Conservation (phyloP, 2,329 filamentous ascomycete genomes). For the Penicillium sp. region DNA sequence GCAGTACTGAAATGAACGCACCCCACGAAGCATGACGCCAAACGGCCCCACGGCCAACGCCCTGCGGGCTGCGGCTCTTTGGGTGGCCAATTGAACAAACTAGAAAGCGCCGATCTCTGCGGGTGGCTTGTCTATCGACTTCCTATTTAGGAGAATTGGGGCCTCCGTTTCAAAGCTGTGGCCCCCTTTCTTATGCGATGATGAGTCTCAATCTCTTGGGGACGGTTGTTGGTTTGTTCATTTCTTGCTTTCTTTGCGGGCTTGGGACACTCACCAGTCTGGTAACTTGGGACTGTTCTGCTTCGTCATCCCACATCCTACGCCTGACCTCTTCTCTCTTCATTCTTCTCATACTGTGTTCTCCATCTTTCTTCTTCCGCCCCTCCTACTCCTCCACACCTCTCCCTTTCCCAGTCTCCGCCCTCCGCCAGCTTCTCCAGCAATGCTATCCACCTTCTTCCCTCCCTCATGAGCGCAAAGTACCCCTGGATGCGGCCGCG, state of each 20-base stretch:
- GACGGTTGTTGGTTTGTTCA: too few species aligned
- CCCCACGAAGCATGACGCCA: not conserved
- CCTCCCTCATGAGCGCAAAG: slow-evolving; percentile 23
- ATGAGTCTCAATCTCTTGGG: too few species aligned
- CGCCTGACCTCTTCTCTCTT: not conserved
- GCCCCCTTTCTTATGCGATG: not conserved
- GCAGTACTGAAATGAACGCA: not conserved
- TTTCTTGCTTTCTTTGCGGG: too few species aligned
- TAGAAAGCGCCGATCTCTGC: not conserved
- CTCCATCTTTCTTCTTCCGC: not conserved
- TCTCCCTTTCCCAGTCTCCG: not conserved
- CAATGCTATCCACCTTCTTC: not conserved
- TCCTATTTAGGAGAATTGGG: not conserved
- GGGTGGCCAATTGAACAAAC: not conserved
- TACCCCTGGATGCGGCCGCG: slow-evolving; percentile 25
- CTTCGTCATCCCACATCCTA: too few species aligned
- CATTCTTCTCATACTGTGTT: not conserved
- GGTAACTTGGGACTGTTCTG: too few species aligned
- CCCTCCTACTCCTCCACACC: slow-evolving; percentile 2
- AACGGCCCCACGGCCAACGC: not conserved
- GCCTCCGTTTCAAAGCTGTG: not conserved
- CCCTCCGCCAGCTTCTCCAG: not conserved
- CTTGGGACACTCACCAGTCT: too few species aligned
- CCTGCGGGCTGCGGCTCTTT: slow-evolving; percentile 1
- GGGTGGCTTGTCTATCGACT: slow-evolving; percentile 7